These are phyloP conservation scores for Fusarium temperatum DNA, from an alignment of 2,329 filamentous ascomycete genomes.

Conservation along the genomic window DNA sequence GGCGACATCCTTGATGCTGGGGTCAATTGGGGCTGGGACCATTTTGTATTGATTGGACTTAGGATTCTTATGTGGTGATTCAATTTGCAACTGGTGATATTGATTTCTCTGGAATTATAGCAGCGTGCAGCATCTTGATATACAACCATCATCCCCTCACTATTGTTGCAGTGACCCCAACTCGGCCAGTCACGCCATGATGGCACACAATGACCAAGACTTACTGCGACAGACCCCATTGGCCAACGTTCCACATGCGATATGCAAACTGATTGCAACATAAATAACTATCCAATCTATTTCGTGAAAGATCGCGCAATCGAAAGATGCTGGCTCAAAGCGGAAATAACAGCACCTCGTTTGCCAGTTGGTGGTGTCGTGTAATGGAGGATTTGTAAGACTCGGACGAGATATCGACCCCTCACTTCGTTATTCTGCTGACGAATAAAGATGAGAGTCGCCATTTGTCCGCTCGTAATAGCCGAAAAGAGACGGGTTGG, in stretches of 20 bases:
- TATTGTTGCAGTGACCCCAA: not conserved
- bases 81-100: rapidly evolving
- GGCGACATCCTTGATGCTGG: constrained; percentile 70
- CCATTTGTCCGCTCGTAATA: not conserved
- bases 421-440: not conserved
- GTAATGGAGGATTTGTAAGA: constrained; percentile 10
- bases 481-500: not conserved
- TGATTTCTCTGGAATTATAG: rapidly evolving
- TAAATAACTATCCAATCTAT: not conserved
- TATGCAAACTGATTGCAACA: constrained; percentile 29
- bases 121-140: not conserved
- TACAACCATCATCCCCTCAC: not conserved
- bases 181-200: constrained; percentile 15
- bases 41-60: constrained; percentile 39
- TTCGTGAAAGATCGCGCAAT: not conserved
- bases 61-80: rapidly evolving
- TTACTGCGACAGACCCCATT: not conserved
- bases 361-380: not conserved
- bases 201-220: constrained; percentile 1
- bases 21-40: constrained; percentile 67
- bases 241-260: not conserved
- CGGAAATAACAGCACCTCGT: not conserved
- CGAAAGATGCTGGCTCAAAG: not conserved
- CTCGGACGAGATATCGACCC: not conserved
- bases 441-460: not conserved